A percentile compares a stretch with the other conserved stretches of the same genome.
Conservation (phyloP, 2,329 filamentous ascomycete species). For the Pseudogymnoascus sp. region DNA sequence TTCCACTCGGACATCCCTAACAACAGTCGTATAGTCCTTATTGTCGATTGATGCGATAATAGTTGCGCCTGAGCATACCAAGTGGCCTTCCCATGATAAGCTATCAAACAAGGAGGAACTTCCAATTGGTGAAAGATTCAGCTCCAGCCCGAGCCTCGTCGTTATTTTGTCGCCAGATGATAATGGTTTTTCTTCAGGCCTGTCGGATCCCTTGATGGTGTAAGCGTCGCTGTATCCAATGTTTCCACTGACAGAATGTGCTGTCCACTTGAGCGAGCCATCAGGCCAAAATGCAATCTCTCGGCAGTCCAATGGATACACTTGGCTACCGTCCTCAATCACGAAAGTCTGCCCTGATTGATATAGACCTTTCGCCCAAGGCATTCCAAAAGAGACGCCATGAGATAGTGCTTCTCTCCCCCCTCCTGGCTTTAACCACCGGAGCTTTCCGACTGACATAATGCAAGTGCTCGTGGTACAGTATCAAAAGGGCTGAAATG, state of each 20-base stretch:
- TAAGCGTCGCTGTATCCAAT: not conserved
- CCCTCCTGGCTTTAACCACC: not conserved
- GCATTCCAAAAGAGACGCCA: conserved; percentile 16
- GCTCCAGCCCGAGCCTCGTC: not conserved
- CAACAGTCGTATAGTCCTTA: not conserved
- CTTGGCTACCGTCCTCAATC: conserved; percentile 12
- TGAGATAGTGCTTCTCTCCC: conserved; percentile 12
- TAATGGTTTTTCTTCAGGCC: conserved; percentile 19
- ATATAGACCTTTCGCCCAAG: conserved; percentile 14
- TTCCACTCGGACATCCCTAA: not conserved
- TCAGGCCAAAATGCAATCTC: conserved; percentile 8
- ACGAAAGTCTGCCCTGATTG: conserved; percentile 10
- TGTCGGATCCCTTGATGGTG: conserved; percentile 2
- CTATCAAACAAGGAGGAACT: not conserved
- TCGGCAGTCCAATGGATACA: conserved; percentile 9
- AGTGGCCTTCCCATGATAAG: not conserved
- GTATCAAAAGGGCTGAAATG: no score
- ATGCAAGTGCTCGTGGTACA: not conserved
- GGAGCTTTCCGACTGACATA: not conserved
- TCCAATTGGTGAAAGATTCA: not conserved
- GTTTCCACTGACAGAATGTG: not conserved
- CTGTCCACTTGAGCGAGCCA: not conserved
- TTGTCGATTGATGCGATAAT: not conserved
- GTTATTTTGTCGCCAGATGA: conserved; percentile 14
- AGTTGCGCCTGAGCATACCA: not conserved